Evolutionary conservation across 1,139 yeast genomes (phyloP).

Genomic region (Pneumocystis sp.): DNA sequence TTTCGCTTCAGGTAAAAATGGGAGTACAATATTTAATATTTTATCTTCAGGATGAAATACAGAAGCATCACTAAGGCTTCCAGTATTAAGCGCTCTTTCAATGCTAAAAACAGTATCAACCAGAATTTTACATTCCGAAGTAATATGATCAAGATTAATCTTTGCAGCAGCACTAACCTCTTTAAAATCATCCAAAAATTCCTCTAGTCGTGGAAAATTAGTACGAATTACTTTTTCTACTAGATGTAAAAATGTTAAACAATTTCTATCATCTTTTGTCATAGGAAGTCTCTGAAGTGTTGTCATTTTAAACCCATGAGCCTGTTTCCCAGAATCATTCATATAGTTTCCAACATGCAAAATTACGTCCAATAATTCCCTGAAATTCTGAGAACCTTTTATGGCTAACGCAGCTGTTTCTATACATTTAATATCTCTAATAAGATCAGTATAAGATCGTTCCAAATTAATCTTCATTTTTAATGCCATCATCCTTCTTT

Average conservation of each 20-base stretch:
- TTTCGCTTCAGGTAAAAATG: constrained; percentile 43
- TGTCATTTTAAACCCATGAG: constrained; percentile 68
- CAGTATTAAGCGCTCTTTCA: constrained; percentile 41
- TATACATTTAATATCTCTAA: constrained; percentile 44
- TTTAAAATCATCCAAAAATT: constrained; percentile 60
- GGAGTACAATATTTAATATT: constrained; percentile 40
- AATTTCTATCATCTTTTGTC: constrained; percentile 68
- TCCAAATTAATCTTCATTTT: constrained; percentile 52
- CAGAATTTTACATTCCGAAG: not conserved
- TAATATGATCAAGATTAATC: constrained; percentile 8
- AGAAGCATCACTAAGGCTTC: constrained; percentile 55
- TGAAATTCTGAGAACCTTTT: constrained; percentile 48
- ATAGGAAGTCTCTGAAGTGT: constrained; percentile 71
- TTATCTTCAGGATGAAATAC: constrained; percentile 67
- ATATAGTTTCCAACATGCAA: constrained; percentile 81
- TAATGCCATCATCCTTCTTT: constrained; percentile 65
- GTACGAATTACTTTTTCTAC: constrained; percentile 66
- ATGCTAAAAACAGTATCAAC: not conserved
- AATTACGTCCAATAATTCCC: constrained; percentile 56
- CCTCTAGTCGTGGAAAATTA: constrained; percentile 62
- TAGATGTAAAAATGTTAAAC: constrained; percentile 71
- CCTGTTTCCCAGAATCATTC: constrained; percentile 73
- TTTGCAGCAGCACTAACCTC: constrained; percentile 51
- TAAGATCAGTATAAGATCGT: constrained; percentile 57
- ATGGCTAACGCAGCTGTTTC: constrained; percentile 55